Conservation (phyloP, 2,329 filamentous ascomycete genomes). For the Aureobasidium sp. region DNA sequence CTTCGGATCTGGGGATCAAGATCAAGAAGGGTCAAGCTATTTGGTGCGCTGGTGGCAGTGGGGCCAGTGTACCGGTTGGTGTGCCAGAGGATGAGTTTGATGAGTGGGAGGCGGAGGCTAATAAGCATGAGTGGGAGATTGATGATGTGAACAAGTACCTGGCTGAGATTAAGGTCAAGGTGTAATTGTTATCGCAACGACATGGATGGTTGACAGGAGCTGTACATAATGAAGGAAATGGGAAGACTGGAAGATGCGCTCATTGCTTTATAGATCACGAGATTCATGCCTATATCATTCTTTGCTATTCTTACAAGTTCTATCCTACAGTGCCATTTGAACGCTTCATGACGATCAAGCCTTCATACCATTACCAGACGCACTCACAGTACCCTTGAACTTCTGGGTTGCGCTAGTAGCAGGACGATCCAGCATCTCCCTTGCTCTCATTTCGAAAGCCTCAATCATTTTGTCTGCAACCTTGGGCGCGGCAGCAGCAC, state of each 20-base stretch:
- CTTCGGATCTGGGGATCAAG: background rate
- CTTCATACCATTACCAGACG: background rate
- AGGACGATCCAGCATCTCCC: constrained; percentile 40
- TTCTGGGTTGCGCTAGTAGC: background rate
- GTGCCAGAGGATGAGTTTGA: background rate
- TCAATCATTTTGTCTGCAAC: constrained; percentile 84
- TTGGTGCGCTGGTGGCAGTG: background rate
- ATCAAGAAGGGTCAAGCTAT: background rate
- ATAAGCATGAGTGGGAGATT: background rate
- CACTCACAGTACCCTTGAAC: background rate
- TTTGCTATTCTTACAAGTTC: background rate
- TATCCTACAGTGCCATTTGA: background rate
- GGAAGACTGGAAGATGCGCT: background rate
- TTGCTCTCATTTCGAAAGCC: constrained; percentile 80
- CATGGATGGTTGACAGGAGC: background rate
- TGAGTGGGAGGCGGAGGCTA: background rate
- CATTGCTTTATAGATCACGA: background rate
- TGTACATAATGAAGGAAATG: background rate
- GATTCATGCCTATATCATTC: background rate
- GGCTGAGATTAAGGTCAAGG: background rate
- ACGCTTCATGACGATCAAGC: background rate
- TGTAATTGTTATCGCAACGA: background rate
- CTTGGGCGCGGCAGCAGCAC: constrained; percentile 72
- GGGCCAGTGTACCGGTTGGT: background rate
- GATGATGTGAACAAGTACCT: background rate